Percentiles rank a stretch among this genome's conserved stretches.
phyloP scores from a whole-genome alignment of 2,329 filamentous ascomycete genomes.

The Xylariales sp. region DNA sequence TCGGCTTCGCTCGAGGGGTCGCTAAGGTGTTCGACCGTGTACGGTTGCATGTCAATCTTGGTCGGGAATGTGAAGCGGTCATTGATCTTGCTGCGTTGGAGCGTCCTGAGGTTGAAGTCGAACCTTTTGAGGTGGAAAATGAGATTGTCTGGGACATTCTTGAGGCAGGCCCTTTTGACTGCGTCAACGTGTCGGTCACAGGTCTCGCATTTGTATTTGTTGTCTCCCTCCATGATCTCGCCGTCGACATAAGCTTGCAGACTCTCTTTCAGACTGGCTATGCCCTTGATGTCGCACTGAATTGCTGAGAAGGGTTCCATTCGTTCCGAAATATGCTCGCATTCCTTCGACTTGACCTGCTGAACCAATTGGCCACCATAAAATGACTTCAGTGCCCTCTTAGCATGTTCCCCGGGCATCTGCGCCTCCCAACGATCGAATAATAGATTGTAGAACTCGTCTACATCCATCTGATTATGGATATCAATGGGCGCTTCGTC shows the following conservation, averaged over 20 bases:
- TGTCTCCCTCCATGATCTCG: slow-evolving; percentile 95
- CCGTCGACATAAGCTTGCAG: slow-evolving; percentile 93
- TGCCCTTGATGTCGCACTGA: slow-evolving; percentile 94
- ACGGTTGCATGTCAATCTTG: slow-evolving; percentile 80
- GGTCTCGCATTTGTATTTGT: slow-evolving; percentile 94
- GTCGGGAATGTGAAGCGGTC: slow-evolving; percentile 87
- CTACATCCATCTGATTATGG: slow-evolving; percentile 92
- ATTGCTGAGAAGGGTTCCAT: slow-evolving; percentile 91
- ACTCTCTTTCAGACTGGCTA: slow-evolving; percentile 76
- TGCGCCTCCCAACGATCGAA: slow-evolving; percentile 90
- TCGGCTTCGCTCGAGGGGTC: slow-evolving; percentile 49
- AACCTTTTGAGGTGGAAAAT: slow-evolving; percentile 94
- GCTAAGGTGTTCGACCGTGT: slow-evolving; percentile 80
- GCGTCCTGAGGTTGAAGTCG: slow-evolving; percentile 71
- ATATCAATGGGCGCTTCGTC: slow-evolving; percentile 82
- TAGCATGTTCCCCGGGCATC: slow-evolving; percentile 62
- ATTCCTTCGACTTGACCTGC: slow-evolving; percentile 93
- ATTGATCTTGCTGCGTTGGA: slow-evolving; percentile 88
- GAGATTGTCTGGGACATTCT: slow-evolving; percentile 86
- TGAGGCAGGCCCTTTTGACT: slow-evolving; percentile 86
- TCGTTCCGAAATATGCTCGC: slow-evolving; percentile 85
- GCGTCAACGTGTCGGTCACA: slow-evolving; percentile 89
- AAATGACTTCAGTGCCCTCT: slow-evolving; percentile 71
- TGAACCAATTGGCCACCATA: slow-evolving; percentile 91
- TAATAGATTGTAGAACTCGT: slow-evolving; percentile 93